These are phyloP conservation scores for Talaromyces albobiverticillius DNA, from an alignment of 2,329 filamentous ascomycete species.

Conservation along the genomic window DNA sequence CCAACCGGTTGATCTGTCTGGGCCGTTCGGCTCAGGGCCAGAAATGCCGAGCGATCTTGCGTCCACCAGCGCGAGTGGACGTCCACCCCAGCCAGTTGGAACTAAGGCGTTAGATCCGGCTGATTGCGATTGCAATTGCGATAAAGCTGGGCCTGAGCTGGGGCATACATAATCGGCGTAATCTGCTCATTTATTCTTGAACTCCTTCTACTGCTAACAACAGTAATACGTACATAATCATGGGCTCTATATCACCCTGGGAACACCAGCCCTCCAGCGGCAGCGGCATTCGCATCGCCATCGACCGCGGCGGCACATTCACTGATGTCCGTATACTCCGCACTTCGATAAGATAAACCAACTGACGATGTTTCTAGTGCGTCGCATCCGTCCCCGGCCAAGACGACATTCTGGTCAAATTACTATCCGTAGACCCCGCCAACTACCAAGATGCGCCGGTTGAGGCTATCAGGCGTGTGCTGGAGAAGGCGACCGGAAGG, in stretches of 20 bases:
- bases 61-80: no score
- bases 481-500: neutral
- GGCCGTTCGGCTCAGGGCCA: no score
- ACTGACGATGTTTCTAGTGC: neutral
- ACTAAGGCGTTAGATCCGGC: no score
- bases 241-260: constrained; percentile 5
- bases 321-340: neutral
- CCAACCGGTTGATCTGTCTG: no score
- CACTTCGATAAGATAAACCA: neutral
- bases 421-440: constrained; percentile 1
- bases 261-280: no score
- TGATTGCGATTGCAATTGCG: no score
- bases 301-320: constrained; percentile 7
- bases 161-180: no score
- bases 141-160: no score
- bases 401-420: constrained; percentile 5
- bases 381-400: constrained; percentile 5
- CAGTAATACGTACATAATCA: neutral
- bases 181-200: no score
- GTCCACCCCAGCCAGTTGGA: no score
- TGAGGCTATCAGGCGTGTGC: constrained; percentile 3
- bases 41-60: no score
- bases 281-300: constrained; percentile 2
- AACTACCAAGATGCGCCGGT: constrained; percentile 4
- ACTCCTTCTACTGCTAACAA: neutral